Conservation (phyloP, 768 basidiomycete genomes). For the Agaricus bisporus region DNA sequence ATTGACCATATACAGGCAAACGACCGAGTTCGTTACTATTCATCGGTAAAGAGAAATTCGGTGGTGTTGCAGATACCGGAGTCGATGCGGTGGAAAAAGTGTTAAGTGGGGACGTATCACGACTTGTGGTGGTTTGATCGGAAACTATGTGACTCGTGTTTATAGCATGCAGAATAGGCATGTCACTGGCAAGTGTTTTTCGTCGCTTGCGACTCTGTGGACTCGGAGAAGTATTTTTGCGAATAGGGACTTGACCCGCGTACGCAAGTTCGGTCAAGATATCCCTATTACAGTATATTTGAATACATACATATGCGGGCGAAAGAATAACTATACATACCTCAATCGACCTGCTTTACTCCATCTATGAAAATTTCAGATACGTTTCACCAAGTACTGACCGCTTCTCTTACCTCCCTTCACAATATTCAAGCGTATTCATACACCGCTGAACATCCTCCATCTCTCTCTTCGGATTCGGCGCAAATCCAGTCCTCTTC, state of each 20-base stretch:
- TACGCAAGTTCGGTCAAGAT: conserved; percentile 30
- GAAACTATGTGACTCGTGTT: background rate
- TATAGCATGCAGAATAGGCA: background rate
- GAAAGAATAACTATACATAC: conserved; percentile 17
- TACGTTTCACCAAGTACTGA: background rate
- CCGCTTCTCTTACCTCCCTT: conserved; percentile 26
- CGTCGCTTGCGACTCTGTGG: conserved; percentile 14
- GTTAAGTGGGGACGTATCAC: background rate
- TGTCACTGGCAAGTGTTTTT: conserved; percentile 12
- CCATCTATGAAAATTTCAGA: conserved; percentile 25
- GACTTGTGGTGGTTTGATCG: background rate
- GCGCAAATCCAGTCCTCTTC: conserved; percentile 37
- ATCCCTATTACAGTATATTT: conserved; percentile 19
- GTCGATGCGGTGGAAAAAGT: conserved; percentile 12
- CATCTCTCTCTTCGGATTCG: conserved; percentile 46
- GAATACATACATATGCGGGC: background rate
- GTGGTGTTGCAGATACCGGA: conserved; percentile 13
- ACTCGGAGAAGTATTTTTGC: conserved; percentile 7
- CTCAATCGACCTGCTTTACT: conserved; percentile 33
- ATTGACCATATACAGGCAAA: conserved; percentile 41
- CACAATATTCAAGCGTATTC: conserved; percentile 38
- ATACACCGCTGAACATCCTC: conserved; percentile 57
- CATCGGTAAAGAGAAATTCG: conserved; percentile 39
- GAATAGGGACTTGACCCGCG: conserved; percentile 25
- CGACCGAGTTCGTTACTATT: conserved; percentile 54